These are phyloP conservation scores for Triticum urartu DNA, from an alignment of 176 grass and related monocot species.

Conservation along the genomic window DNA sequence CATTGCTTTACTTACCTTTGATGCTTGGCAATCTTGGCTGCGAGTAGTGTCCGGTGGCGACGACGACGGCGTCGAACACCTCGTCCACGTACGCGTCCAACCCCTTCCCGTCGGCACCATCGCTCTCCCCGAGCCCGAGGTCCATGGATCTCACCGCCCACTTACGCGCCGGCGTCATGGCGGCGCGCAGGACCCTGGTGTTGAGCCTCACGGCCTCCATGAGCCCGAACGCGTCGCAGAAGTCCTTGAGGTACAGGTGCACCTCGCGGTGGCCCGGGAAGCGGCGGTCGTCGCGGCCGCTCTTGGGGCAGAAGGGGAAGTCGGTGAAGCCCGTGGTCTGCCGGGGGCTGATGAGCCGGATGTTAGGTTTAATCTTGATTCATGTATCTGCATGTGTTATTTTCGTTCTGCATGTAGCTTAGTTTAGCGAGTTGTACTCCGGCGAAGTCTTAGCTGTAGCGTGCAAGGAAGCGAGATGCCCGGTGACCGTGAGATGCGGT, in stretches of 20 bases:
- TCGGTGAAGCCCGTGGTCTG: too few relatives aligned
- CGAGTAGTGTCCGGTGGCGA: conserved; percentile 18
- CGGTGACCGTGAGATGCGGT: too few relatives aligned
- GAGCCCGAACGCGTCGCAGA: conserved; percentile 26
- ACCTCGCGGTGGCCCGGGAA: conserved; percentile 36
- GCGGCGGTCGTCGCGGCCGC: not conserved
- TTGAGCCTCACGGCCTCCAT: conserved; percentile 25
- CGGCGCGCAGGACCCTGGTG: conserved; percentile 11
- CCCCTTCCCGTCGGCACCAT: not conserved
- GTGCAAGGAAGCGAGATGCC: too few relatives aligned
- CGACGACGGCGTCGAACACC: conserved; percentile 45
- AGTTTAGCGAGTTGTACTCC: too few relatives aligned
- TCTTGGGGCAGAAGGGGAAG: conserved; percentile 26
- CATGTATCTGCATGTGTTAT: too few relatives aligned
- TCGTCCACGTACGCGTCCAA: not conserved
- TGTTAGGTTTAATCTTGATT: too few relatives aligned
- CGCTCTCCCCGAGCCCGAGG: too few relatives aligned
- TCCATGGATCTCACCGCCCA: not conserved
- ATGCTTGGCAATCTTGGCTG: conserved; percentile 28
- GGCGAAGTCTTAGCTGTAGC: too few relatives aligned
- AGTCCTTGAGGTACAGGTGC: conserved; percentile 30
- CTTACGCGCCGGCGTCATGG: not conserved
- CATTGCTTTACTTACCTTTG: not conserved
- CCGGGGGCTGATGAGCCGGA: too few relatives aligned
- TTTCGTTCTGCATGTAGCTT: too few relatives aligned